phyloP scores from a whole-genome alignment of 164 flowering plant species.

The Macadamia integrifolia region DNA sequence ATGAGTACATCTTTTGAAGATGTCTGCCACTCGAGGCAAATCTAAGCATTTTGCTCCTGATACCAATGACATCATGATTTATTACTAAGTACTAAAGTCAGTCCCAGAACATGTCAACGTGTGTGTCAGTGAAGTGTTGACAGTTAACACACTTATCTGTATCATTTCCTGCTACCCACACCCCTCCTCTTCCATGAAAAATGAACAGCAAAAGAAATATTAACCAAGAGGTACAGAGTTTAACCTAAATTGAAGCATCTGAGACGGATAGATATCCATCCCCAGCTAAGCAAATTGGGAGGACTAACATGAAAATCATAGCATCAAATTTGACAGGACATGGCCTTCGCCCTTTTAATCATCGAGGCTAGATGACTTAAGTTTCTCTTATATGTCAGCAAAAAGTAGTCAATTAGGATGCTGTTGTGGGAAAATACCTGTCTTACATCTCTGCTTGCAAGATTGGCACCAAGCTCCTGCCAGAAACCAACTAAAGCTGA shows the following conservation, averaged over 20 bases:
- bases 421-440: slow-evolving; percentile 18
- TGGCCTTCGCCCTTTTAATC: background rate
- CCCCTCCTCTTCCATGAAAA: slow-evolving; percentile 27
- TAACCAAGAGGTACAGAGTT: too few species aligned
- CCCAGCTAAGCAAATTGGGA: background rate
- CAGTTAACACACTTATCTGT: too few species aligned
- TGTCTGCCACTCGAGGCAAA: too few species aligned
- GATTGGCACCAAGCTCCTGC: slow-evolving; percentile 37
- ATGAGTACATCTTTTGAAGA: too few species aligned
- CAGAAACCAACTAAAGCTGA: slow-evolving; percentile 11
- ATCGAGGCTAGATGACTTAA: background rate
- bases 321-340: background rate
- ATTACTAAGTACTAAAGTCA: too few species aligned
- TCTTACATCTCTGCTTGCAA: slow-evolving; percentile 40
- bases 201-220: too few species aligned
- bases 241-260: background rate
- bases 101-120: too few species aligned
- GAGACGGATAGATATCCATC: background rate
- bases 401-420: background rate
- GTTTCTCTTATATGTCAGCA: too few species aligned
- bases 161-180: too few species aligned
- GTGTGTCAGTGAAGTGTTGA: too few species aligned
- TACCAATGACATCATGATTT: too few species aligned
- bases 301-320: slow-evolving; percentile 31
- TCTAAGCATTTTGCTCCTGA: too few species aligned